Conservation (phyloP, 805 yeast species). For the Candida qinlingensis region DNA sequence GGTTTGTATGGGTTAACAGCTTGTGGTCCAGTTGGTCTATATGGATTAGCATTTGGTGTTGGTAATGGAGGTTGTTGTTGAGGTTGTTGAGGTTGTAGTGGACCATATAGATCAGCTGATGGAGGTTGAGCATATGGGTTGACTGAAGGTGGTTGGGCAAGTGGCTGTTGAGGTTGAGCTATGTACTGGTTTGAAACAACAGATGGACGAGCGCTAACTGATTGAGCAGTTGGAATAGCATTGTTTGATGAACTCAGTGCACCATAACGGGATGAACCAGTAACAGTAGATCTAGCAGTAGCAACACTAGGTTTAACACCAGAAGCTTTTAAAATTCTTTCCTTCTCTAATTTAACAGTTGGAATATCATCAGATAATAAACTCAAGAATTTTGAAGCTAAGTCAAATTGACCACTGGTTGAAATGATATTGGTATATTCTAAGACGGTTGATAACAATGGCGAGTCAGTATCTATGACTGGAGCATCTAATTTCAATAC, state of each 20-base stretch:
- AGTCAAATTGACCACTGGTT: constrained; percentile 74
- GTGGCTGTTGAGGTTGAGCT: constrained; percentile 4
- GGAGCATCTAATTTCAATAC: constrained; percentile 32
- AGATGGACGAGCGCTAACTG: constrained; percentile 8
- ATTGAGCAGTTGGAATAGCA: constrained; percentile 4
- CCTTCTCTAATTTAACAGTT: constrained; percentile 68
- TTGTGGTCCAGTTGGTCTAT: constrained; percentile 19
- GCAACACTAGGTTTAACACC: constrained; percentile 27
- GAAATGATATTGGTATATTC: constrained; percentile 82
- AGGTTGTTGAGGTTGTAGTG: constrained; percentile 3
- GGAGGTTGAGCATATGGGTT: constrained; percentile 5
- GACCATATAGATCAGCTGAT: constrained; percentile 10
- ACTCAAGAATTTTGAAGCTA: constrained; percentile 66
- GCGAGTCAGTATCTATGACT: constrained; percentile 23
- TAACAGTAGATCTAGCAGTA: constrained; percentile 14
- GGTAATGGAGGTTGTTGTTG: constrained; percentile 2
- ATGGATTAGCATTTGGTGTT: constrained; percentile 16
- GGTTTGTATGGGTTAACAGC: constrained; percentile 24
- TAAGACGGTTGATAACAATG: constrained; percentile 46
- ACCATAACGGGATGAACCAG: constrained; percentile 19
- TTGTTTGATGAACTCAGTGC: constrained; percentile 12
- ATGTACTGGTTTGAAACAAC: constrained; percentile 6
- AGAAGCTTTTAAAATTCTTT: constrained; percentile 69
- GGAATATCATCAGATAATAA: constrained; percentile 71
- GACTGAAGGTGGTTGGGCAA: constrained; percentile 8